These are phyloP conservation scores for Didymella pomorum DNA, from an alignment of 2,329 filamentous ascomycete genomes.

Conservation along the genomic window DNA sequence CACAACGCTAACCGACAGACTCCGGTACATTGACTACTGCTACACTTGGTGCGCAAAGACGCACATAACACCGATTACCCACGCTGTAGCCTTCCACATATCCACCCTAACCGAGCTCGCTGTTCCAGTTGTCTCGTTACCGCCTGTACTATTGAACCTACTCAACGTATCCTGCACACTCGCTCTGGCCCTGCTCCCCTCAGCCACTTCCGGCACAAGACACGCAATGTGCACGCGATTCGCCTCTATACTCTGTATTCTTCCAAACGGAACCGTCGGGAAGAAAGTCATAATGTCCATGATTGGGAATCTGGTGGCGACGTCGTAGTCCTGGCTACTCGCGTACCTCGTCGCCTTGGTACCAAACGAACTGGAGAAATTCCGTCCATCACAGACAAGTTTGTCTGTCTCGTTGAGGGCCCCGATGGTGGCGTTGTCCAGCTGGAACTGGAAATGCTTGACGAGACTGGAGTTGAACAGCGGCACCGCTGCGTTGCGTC, in stretches of 20 bases:
- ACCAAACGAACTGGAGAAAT: slow-evolving; percentile 1
- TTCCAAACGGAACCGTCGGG: background rate
- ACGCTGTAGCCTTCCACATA: background rate
- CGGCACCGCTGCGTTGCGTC: slow-evolving; percentile 1
- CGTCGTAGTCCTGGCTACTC: slow-evolving; percentile 9
- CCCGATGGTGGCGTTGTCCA: background rate
- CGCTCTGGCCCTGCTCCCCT: slow-evolving; percentile 2
- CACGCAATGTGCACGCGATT: slow-evolving; percentile 9
- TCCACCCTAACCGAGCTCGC: background rate
- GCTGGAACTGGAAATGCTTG: background rate
- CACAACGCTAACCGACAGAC: background rate
- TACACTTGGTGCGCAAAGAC: background rate
- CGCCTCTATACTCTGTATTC: background rate
- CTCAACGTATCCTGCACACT: slow-evolving; percentile 4
- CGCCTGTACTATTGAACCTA: slow-evolving; percentile 1
- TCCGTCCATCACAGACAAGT: slow-evolving; percentile 3
- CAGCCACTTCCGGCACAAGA: slow-evolving; percentile 2
- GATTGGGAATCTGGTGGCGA: slow-evolving; percentile 7
- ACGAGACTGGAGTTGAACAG: slow-evolving; percentile 5
- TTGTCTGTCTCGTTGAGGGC: background rate
- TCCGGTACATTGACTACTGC: background rate
- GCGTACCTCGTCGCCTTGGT: background rate
- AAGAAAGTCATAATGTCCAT: slow-evolving; percentile 18
- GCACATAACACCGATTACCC: background rate
- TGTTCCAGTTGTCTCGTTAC: slow-evolving; percentile 3